phyloP scores from a whole-genome alignment of 176 grass and related monocot genomes.

The Triticum dicoccoides region DNA sequence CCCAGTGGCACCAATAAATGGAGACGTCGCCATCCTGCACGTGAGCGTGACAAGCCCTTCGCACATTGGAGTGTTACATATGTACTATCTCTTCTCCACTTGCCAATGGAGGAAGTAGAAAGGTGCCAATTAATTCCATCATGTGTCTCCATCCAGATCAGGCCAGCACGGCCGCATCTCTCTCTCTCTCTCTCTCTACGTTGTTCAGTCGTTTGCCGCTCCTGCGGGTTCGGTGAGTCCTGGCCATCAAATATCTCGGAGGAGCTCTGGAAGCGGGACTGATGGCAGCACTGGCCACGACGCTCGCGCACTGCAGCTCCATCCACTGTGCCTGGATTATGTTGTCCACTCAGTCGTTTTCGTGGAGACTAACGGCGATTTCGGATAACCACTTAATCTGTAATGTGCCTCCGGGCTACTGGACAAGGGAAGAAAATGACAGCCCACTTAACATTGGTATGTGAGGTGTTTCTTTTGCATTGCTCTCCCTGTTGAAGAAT shows the following conservation, averaged over 20 bases:
- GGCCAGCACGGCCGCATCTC: too few species aligned
- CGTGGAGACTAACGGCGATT: neutral
- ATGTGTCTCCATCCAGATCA: too few species aligned
- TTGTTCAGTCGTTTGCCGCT: neutral
- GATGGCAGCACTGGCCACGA: slow-evolving; percentile 24
- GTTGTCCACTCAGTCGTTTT: slow-evolving; percentile 22
- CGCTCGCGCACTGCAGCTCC: neutral
- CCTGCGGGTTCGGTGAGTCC: too few species aligned
- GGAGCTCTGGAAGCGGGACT: neutral
- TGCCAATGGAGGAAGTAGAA: too few species aligned
- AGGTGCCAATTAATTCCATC: too few species aligned
- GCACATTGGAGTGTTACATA: neutral
- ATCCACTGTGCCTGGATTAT: neutral
- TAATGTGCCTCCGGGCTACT: neutral
- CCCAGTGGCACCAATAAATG: too few species aligned
- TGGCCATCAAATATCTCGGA: neutral
- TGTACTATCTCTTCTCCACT: too few species aligned
- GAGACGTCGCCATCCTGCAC: too few species aligned
- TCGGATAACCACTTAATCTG: neutral
- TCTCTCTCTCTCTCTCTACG: neutral
- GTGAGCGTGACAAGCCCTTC: slow-evolving; percentile 6
- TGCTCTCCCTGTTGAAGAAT: too few species aligned
- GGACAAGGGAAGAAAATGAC: slow-evolving; percentile 19
- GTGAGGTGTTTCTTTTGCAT: neutral
- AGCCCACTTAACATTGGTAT: neutral